A percentile compares a stretch with the other conserved stretches of the same genome.
Conservation (phyloP, 2,329 filamentous ascomycete genomes). For the Triangularia setosa region DNA sequence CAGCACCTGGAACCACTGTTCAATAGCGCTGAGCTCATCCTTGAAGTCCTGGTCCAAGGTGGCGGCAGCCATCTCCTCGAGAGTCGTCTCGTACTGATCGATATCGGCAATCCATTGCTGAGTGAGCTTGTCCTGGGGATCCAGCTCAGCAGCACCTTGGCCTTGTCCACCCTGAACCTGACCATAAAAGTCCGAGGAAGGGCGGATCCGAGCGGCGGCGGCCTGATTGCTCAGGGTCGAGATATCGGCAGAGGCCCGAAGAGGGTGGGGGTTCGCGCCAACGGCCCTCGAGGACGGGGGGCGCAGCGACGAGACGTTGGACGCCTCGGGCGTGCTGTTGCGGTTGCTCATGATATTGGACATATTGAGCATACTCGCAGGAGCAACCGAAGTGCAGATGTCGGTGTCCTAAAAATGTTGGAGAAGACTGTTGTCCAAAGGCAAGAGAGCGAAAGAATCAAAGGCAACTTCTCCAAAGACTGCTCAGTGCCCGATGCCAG, state of each 20-base stretch:
- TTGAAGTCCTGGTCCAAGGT: conserved; percentile 99
- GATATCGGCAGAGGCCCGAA: conserved; percentile 96
- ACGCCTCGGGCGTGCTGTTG: conserved; percentile 94
- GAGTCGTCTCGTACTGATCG: conserved; percentile 96
- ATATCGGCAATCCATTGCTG: conserved; percentile 99
- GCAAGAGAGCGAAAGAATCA: conserved; percentile 5
- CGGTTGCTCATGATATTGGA: conserved; percentile 77
- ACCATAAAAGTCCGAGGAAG: conserved; percentile 92
- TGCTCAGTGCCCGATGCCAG: conserved; percentile 26
- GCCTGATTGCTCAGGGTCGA: conserved; percentile 67
- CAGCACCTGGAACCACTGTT: conserved; percentile 98
- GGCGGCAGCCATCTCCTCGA: conserved; percentile 98
- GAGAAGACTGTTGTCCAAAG: conserved; percentile 2
- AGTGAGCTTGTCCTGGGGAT: conserved; percentile 86
- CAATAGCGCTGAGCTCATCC: conserved; percentile 96
- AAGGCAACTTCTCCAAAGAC: conserved; percentile 15
- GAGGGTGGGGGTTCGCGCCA: conserved; percentile 64
- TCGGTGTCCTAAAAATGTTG: conserved; percentile 1
- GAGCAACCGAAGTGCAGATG: conserved; percentile 10
- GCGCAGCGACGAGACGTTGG: conserved; percentile 74
- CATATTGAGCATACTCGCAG: conserved; percentile 52
- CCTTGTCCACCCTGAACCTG: conserved; percentile 65
- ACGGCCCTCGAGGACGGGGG: conserved; percentile 76
- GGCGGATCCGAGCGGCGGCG: conserved; percentile 75
- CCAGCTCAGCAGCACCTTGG: conserved; percentile 66